phyloP scores from a whole-genome alignment of 2,329 filamentous ascomycete genomes.

The Calonectria multiphialidica region DNA sequence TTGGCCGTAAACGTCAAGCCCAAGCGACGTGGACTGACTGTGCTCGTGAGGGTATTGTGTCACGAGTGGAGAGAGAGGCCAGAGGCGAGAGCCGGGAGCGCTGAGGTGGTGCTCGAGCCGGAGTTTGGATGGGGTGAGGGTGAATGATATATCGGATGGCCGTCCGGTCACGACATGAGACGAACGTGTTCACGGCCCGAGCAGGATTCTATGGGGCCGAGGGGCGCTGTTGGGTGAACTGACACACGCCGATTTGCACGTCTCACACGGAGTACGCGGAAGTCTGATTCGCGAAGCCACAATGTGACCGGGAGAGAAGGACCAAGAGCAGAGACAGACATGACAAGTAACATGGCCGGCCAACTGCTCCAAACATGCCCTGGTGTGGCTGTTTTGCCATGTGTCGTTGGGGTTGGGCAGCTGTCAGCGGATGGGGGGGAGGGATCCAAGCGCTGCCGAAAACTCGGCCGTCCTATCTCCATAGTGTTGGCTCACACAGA shows the following conservation, averaged over 20 bases:
- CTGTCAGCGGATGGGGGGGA: background rate
- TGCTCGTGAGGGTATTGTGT: background rate
- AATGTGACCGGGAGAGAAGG: background rate
- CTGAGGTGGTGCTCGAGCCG: background rate
- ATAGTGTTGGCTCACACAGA: background rate
- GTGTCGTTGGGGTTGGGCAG: background rate
- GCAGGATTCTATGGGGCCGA: slow-evolving; percentile 4
- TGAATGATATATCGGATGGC: background rate
- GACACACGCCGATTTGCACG: background rate
- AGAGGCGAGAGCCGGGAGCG: background rate
- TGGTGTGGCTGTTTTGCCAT: background rate
- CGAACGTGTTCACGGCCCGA: slow-evolving; percentile 1
- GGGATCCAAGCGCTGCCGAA: background rate
- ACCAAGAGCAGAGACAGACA: background rate
- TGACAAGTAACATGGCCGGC: background rate
- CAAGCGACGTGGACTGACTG: background rate
- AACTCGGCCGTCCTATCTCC: background rate
- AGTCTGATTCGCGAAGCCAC: background rate
- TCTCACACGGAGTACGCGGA: background rate
- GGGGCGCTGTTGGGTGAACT: no score
- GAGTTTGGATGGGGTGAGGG: background rate
- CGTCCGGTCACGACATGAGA: background rate
- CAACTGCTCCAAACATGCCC: background rate
- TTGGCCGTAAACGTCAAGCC: background rate
- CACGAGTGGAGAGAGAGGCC: background rate